A percentile compares a stretch with the other conserved stretches of the same genome.
Evolutionary conservation across 495 filamentous ascomycete genomes (phyloP).

Genomic region (Ascobolus immersus): DNA sequence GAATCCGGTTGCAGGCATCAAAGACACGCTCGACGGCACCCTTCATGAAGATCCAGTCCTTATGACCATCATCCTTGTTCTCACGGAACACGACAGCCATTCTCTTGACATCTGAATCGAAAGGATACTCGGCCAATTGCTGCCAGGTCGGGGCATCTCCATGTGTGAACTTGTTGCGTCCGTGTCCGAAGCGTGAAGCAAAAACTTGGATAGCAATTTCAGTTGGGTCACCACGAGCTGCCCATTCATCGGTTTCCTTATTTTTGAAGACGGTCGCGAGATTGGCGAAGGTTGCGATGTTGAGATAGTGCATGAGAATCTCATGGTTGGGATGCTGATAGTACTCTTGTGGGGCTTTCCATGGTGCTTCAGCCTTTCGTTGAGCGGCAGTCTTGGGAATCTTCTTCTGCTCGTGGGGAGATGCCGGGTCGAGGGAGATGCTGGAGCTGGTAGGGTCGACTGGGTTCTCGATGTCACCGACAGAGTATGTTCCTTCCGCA

Average conservation of each 20-base stretch:
- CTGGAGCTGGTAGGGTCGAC: constrained; percentile 30
- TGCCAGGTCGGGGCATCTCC: constrained; percentile 28
- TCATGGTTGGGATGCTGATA: constrained; percentile 8
- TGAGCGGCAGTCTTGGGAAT: constrained; percentile 12
- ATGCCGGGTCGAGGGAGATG: constrained; percentile 20
- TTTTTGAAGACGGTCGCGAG: constrained; percentile 31
- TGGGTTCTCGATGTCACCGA: constrained; percentile 29
- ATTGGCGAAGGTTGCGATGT: constrained; percentile 38
- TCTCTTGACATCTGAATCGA: constrained; percentile 42
- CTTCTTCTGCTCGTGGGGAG: constrained; percentile 18
- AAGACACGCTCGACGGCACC: constrained; percentile 40
- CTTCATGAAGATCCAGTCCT: constrained; percentile 29
- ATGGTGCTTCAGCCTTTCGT: constrained; percentile 5
- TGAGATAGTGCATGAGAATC: constrained; percentile 29
- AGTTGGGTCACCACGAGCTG: constrained; percentile 39
- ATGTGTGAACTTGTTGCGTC: constrained; percentile 25
- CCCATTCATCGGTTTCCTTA: constrained; percentile 26
- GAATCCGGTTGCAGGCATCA: constrained; percentile 24
- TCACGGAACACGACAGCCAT: constrained; percentile 39
- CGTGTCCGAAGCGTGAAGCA: constrained; percentile 34
- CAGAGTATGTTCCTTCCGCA: constrained; percentile 30
- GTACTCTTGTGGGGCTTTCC: constrained; percentile 19
- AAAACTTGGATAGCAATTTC: constrained; percentile 50
- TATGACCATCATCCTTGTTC: constrained; percentile 14
- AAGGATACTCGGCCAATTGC: constrained; percentile 36